Percentiles rank a stretch among this genome's conserved stretches.
These are phyloP conservation scores for Globisporangium sylvaticum DNA, from an alignment of 352 stramenopile genomes.

Conservation along the genomic window DNA sequence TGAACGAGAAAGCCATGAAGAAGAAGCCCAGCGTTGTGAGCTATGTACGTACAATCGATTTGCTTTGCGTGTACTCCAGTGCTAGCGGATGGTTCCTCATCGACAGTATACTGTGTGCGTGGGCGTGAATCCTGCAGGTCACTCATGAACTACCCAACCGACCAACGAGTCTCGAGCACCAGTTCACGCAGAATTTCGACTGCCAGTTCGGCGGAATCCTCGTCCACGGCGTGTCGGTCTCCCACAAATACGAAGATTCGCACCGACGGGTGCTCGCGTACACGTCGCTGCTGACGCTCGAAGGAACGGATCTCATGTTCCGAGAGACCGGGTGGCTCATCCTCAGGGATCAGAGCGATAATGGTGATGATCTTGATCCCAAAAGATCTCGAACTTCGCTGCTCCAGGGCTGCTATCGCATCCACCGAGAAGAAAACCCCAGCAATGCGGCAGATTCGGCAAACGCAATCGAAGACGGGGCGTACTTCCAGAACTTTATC, in stretches of 20 bases:
- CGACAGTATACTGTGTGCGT: neutral
- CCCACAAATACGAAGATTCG: neutral
- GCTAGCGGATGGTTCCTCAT: too few species aligned
- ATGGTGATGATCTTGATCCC: neutral
- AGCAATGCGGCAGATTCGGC: neutral
- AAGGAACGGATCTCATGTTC: neutral
- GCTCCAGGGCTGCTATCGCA: neutral
- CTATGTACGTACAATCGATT: neutral
- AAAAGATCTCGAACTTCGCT: neutral
- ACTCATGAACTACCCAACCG: neutral
- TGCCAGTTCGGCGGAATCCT: neutral
- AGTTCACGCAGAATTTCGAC: neutral
- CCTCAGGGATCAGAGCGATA: neutral
- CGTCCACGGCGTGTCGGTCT: slow-evolving; percentile 1
- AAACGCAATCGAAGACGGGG: neutral
- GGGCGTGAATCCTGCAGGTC: neutral
- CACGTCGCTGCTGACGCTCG: neutral
- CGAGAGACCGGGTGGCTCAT: slow-evolving; percentile 1
- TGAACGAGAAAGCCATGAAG: neutral
- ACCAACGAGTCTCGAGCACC: neutral
- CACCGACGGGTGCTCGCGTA: neutral
- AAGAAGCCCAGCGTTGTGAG: neutral
- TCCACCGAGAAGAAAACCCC: neutral
- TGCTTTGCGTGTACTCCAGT: too few species aligned
- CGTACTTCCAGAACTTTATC: slow-evolving; percentile 14